Evolutionary conservation across 805 yeast genomes (phyloP).

Genomic region (Candida piceae): DNA sequence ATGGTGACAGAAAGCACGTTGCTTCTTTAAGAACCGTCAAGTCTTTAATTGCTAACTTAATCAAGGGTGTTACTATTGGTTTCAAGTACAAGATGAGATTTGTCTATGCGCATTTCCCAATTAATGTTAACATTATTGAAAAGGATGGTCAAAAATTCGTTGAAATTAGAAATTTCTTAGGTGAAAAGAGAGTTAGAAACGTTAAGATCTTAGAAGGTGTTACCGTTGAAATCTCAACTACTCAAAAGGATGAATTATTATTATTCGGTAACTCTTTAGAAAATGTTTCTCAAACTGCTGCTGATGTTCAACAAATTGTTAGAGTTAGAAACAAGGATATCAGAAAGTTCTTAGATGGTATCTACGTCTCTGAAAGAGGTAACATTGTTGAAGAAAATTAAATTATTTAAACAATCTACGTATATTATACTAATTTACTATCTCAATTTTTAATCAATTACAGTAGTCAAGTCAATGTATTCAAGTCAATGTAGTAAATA

Average conservation of each 20-base stretch:
- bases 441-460: too few species aligned
- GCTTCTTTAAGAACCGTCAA: slow-evolving; percentile 99
- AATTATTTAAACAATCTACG: neutral
- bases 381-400: slow-evolving; percentile 53
- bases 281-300: slow-evolving; percentile 97
- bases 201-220: slow-evolving; percentile 89
- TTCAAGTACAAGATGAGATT: slow-evolving; percentile 99
- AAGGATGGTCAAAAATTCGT: slow-evolving; percentile 68
- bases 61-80: slow-evolving; percentile 99
- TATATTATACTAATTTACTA: too few species aligned
- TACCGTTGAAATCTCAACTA: slow-evolving; percentile 69
- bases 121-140: slow-evolving; percentile 89
- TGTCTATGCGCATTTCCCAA: slow-evolving; percentile 99
- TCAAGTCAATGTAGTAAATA: too few species aligned
- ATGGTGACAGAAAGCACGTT: slow-evolving; percentile 99
- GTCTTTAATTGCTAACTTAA: slow-evolving; percentile 88
- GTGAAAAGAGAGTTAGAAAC: slow-evolving; percentile 96
- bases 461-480: neutral
- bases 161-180: slow-evolving; percentile 99
- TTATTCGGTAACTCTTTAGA: slow-evolving; percentile 94
- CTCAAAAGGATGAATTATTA: slow-evolving; percentile 91
- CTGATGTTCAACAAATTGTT: slow-evolving; percentile 96
- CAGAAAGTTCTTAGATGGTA: slow-evolving; percentile 99
- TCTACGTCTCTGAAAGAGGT: slow-evolving; percentile 96
- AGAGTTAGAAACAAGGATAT: slow-evolving; percentile 99